Conservation (phyloP, 345 rosid species). For the Hirschfeldia incana region DNA sequence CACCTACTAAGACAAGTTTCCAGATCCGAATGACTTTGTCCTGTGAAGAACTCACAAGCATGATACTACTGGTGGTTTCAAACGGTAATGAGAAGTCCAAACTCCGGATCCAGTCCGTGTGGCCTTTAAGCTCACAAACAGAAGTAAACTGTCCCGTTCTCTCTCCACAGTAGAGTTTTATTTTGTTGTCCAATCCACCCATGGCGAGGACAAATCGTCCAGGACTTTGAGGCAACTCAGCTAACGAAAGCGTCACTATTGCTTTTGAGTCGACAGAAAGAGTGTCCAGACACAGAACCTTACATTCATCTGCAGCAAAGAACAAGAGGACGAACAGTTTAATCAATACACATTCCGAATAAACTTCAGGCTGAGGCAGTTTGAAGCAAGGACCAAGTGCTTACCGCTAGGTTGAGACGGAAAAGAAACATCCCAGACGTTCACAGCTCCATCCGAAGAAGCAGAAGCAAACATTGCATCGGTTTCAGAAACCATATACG, state of each 20-base stretch:
- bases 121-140: conserved; percentile 92
- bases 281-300: conserved; percentile 58
- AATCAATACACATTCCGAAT: not conserved
- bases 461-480: conserved; percentile 72
- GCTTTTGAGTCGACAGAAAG: conserved; percentile 70
- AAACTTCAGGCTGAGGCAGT: not conserved
- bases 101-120: conserved; percentile 92
- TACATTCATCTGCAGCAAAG: conserved; percentile 60
- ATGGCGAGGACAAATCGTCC: conserved; percentile 65
- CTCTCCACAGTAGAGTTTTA: conserved; percentile 73
- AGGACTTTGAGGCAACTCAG: conserved; percentile 68
- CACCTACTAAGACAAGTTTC: conserved; percentile 56
- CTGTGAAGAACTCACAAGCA: conserved; percentile 94
- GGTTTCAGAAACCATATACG: conserved; percentile 62
- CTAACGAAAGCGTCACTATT: conserved; percentile 77
- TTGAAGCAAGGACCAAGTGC: not conserved
- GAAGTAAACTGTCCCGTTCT: conserved; percentile 65
- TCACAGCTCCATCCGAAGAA: conserved; percentile 79
- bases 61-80: conserved; percentile 47
- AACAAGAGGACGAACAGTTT: not conserved
- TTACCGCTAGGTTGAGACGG: conserved; percentile 55
- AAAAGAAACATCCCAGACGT: conserved; percentile 61
- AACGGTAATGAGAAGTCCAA: conserved; percentile 89
- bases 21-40: conserved; percentile 91
- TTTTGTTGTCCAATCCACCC: conserved; percentile 90